Base-by-base conservation (phyloP, 768 basidiomycete species). In the Suillus variegatus region DNA sequence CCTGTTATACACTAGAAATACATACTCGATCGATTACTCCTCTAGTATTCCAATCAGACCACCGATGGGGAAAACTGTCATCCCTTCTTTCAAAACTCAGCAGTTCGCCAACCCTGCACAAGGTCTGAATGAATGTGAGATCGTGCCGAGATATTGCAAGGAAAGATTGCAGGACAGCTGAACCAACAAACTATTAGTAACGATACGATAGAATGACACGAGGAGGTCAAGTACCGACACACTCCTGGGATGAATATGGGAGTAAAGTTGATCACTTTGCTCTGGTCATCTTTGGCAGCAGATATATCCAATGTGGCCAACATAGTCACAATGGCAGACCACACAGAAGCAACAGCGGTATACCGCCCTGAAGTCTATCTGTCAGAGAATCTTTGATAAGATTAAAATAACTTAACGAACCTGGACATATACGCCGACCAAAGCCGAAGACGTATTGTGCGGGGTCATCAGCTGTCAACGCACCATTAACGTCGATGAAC, bases 321-420 rank as follows among this genome's bases (percentile, higher is more conserved):
- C 63, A 75, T 70, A n/a, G 41, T 63, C 38, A 61, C 68, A 8
- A 62, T 62, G 10, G 68, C 70, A 20, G 72, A 65, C 74, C 74
- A 75, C 7, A 22, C 22, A 3, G 70, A 68, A 8, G 68, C 52
- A 20, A 56, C 52, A 20, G 71, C 73, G 41, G 72, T 54, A 55
- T 65, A 49, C 9, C 73, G 69, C 13, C 75, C 77, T 13, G 72
- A 13, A n/a, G 20, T 13, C 9, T 10, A 35, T 49, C 9, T 16
- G 0, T 60, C 25, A 28, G 41, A 3, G 18, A 10, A 43, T 28
- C 9, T 12, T 41, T 16, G 2, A 10, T 10, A 6, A 12, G n/a
- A 22, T 47, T 22, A 3, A 22, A 22, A 6, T 3, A 12, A 13
- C 38, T 28, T 16, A 4, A 41, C 28, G 16, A 22, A 63, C 62